Evolutionary conservation across 805 yeast species (phyloP).

Genomic region (Metschnikowia cerradonensis): DNA sequence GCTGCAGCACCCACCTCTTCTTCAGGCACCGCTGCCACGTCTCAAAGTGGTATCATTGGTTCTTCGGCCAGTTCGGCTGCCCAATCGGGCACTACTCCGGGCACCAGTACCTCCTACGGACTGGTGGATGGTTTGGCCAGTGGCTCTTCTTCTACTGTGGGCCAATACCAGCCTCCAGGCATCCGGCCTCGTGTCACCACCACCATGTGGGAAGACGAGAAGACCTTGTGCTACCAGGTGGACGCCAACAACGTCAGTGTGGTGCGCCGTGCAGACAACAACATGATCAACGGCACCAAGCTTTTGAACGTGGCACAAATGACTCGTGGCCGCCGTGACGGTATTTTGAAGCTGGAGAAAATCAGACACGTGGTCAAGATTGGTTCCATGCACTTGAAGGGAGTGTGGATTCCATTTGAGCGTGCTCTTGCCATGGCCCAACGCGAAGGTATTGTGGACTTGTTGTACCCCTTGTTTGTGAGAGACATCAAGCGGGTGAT

Average conservation of each 20-base stretch:
- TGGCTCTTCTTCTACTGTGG: constrained; percentile 30
- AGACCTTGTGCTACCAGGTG: constrained; percentile 79
- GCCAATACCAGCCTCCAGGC: constrained; percentile 45
- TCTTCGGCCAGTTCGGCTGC: constrained; percentile 16
- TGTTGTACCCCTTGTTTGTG: constrained; percentile 40
- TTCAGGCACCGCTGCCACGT: constrained; percentile 25
- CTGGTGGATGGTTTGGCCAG: constrained; percentile 15
- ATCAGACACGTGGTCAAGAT: constrained; percentile 77
- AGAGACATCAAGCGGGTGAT: constrained; percentile 62
- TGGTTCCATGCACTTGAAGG: constrained; percentile 84
- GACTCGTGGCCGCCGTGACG: constrained; percentile 86
- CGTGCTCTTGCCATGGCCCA: constrained; percentile 79
- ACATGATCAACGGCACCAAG: constrained; percentile 84
- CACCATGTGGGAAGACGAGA: constrained; percentile 90
- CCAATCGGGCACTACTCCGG: constrained; percentile 9
- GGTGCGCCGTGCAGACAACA: constrained; percentile 78
- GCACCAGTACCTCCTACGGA: constrained; percentile 14
- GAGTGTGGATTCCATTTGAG: constrained; percentile 88
- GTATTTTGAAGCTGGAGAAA: constrained; percentile 73
- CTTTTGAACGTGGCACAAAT: constrained; percentile 78
- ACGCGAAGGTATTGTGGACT: constrained; percentile 55
- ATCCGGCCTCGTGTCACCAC: constrained; percentile 67
- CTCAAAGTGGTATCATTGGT: constrained; percentile 18
- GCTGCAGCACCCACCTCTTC: constrained; percentile 12
- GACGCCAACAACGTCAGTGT: constrained; percentile 79